Percentiles rank a stretch among this genome's conserved stretches.
These are phyloP conservation scores for Sporothrix dimorphospora DNA, from an alignment of 2,329 filamentous ascomycete genomes.

Conservation along the genomic window DNA sequence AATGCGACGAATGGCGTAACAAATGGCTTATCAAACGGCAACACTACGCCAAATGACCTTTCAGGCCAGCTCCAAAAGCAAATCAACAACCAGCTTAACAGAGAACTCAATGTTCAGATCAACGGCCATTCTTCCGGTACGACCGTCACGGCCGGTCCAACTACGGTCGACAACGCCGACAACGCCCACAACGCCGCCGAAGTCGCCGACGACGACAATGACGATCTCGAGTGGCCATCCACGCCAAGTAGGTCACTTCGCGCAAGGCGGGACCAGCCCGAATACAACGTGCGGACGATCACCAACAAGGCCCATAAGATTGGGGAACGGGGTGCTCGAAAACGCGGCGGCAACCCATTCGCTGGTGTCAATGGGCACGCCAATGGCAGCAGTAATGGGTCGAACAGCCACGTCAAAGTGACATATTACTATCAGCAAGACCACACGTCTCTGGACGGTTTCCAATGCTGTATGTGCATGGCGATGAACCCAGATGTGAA, in stretches of 20 bases:
- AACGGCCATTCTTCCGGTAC: conserved; percentile 24
- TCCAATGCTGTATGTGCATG: conserved; percentile 56
- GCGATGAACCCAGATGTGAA: conserved; percentile 51
- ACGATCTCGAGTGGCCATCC: conserved; percentile 45
- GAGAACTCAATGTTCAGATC: conserved; percentile 30
- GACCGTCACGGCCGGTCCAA: conserved; percentile 29
- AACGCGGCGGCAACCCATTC: not conserved
- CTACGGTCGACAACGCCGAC: conserved; percentile 33
- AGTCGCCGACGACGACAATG: conserved; percentile 43
- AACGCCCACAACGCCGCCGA: conserved; percentile 39
- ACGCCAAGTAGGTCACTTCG: conserved; percentile 58
- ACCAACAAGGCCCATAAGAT: conserved; percentile 61
- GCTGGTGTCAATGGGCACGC: conserved; percentile 36
- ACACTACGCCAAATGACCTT: conserved; percentile 1
- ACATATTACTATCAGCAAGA: conserved; percentile 51
- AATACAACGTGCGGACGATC: conserved; percentile 63
- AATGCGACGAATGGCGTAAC: not conserved
- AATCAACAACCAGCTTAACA: conserved; percentile 22
- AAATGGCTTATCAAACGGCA: conserved; percentile 6
- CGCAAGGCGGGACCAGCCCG: conserved; percentile 51
- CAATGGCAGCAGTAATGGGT: conserved; percentile 35
- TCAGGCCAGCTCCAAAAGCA: conserved; percentile 20
- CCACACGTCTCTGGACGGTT: conserved; percentile 52
- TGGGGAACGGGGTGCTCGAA: conserved; percentile 44
- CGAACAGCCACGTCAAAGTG: conserved; percentile 47